These are phyloP conservation scores for Gautieria morchelliformis DNA, from an alignment of 768 basidiomycete species.

Conservation along the genomic window DNA sequence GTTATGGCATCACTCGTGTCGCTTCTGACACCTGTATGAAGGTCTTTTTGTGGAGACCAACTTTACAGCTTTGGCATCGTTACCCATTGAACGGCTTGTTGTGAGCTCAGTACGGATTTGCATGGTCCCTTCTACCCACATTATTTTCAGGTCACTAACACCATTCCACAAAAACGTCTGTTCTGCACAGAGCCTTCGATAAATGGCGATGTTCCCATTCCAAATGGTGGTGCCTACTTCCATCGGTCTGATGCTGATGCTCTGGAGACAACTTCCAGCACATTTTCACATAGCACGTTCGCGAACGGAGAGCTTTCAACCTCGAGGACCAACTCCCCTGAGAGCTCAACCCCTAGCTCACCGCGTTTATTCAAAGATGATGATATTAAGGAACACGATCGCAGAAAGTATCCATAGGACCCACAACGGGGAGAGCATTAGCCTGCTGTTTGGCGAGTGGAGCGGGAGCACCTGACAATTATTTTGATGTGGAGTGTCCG, in stretches of 20 bases:
- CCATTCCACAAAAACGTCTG: constrained; percentile 69
- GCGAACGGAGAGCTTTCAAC: constrained; percentile 8
- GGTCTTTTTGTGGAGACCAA: constrained; percentile 75
- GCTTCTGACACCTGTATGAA: constrained; percentile 19
- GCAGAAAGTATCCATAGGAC: constrained; percentile 94
- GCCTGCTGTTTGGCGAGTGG: constrained; percentile 80
- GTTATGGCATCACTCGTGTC: constrained; percentile 13
- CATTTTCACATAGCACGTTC: constrained; percentile 7
- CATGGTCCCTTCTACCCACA: neutral
- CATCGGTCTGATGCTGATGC: neutral
- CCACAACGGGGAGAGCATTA: constrained; percentile 91
- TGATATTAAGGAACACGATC: constrained; percentile 79
- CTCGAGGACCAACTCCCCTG: constrained; percentile 10
- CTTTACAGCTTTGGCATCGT: constrained; percentile 51
- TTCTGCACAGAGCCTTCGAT: constrained; percentile 5
- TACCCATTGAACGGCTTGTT: constrained; percentile 81
- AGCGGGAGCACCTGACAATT: neutral
- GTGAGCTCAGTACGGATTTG: constrained; percentile 35
- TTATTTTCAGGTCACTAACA: constrained; percentile 74
- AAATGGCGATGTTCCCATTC: constrained; percentile 1
- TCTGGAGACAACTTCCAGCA: neutral
- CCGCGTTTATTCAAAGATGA: constrained; percentile 45
- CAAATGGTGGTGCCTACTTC: neutral
- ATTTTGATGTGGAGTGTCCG: neutral
- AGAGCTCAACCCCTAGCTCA: constrained; percentile 9